phyloP scores from a whole-genome alignment of 2,329 filamentous ascomycete genomes.

The Hysterium pulicare region DNA sequence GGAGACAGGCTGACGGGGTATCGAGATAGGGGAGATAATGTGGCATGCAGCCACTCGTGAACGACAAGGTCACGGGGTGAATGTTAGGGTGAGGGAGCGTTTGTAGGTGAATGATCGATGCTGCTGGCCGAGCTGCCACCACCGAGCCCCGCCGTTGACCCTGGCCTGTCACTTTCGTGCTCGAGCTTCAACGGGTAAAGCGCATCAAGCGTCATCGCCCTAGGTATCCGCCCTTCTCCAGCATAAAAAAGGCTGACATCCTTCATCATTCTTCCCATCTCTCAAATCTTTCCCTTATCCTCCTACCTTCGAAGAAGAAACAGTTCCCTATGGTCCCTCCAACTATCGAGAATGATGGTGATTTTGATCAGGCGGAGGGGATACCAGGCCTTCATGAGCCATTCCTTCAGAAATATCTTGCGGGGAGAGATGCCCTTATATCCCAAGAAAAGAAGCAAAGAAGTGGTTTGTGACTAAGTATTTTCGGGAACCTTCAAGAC shows the following conservation, averaged over 20 bases:
- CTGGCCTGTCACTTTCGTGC: no score
- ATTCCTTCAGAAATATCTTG: conserved; percentile 78
- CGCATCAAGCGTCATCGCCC: no score
- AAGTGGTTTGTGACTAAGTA: conserved; percentile 58
- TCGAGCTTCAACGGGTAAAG: background rate
- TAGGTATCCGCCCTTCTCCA: no score
- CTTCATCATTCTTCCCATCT: no score
- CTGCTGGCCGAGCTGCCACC: no score
- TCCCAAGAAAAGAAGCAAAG: conserved; percentile 76
- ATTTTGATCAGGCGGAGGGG: conserved; percentile 42
- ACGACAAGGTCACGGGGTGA: conserved; percentile 21
- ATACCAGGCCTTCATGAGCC: conserved; percentile 56
- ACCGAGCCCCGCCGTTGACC: no score
- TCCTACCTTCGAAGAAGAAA: no score
- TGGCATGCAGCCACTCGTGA: conserved; percentile 20
- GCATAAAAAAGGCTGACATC: no score
- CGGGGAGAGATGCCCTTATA: conserved; percentile 72
- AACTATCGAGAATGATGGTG: conserved; percentile 26
- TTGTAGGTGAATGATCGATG: conserved; percentile 4
- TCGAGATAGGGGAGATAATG: conserved; percentile 6
- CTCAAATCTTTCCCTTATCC: no score
- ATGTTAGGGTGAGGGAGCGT: conserved; percentile 1
- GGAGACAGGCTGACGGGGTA: background rate
- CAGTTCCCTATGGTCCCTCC: conserved; percentile 26
- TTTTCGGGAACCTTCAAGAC: background rate